Conservation (phyloP, 2,329 filamentous ascomycete genomes). For the Trichothecium roseum region DNA sequence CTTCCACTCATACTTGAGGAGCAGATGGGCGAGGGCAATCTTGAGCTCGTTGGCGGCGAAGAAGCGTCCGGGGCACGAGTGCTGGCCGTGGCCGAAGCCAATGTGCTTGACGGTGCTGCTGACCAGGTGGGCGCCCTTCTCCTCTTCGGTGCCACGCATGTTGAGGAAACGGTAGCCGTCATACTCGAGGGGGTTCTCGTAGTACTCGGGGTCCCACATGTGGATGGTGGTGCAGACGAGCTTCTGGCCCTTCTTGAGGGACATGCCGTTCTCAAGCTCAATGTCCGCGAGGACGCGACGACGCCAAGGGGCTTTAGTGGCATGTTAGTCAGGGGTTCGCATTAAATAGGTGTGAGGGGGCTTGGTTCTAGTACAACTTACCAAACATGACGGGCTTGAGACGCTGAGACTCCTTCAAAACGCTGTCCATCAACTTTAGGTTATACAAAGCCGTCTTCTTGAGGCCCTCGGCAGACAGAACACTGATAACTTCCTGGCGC, state of each 20-base stretch:
- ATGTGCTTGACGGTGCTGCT: constrained; percentile 18
- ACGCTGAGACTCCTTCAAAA: constrained; percentile 14
- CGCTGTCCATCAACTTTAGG: constrained; percentile 15
- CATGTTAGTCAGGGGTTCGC: constrained; percentile 18
- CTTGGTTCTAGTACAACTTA: constrained; percentile 5
- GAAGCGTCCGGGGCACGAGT: constrained; percentile 27
- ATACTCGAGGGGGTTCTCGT: constrained; percentile 9
- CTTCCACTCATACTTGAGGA: constrained; percentile 20
- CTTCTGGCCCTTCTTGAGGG: constrained; percentile 10
- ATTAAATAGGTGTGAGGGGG: too few relatives aligned
- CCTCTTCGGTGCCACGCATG: constrained; percentile 13
- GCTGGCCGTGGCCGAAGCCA: constrained; percentile 24
- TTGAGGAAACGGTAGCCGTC: constrained; percentile 16
- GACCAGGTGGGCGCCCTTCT: constrained; percentile 20
- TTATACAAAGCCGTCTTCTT: constrained; percentile 12
- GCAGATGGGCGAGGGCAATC: constrained; percentile 18
- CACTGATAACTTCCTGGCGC: constrained; percentile 11
- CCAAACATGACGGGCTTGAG: constrained; percentile 11
- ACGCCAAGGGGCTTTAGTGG: constrained; percentile 4
- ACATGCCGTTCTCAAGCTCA: constrained; percentile 8
- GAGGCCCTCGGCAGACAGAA: constrained; percentile 9
- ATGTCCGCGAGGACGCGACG: constrained; percentile 7
- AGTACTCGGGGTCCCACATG: constrained; percentile 9
- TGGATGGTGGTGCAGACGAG: constrained; percentile 8
- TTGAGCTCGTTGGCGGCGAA: constrained; percentile 27